A percentile compares a stretch with the other conserved stretches of the same genome.
phyloP scores from a whole-genome alignment of 305 asterid genomes.

The Fraxinus platypoda region DNA sequence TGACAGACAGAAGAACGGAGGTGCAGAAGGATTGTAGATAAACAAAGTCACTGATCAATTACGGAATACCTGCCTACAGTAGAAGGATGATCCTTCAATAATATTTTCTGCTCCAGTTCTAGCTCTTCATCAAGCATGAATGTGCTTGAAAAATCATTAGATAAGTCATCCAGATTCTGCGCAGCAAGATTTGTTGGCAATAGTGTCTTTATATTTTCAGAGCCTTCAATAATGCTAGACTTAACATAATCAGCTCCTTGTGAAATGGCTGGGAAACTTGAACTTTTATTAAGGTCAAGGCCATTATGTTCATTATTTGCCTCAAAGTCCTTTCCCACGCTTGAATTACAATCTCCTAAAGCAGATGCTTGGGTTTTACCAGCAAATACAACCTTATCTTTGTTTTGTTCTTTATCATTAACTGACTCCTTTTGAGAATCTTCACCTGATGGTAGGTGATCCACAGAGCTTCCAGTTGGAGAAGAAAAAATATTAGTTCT shows the following conservation, averaged over 20 bases:
- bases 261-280: conserved; percentile 26
- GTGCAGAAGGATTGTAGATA: conserved; percentile 12
- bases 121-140: conserved; percentile 88
- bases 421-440: conserved; percentile 24
- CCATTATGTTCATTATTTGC: conserved; percentile 23
- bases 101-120: conserved; percentile 56
- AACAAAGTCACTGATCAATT: conserved; percentile 10
- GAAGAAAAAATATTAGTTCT: conserved; percentile 25
- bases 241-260: conserved; percentile 31
- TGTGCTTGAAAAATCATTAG: conserved; percentile 67
- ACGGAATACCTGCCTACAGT: conserved; percentile 54
- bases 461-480: conserved; percentile 30
- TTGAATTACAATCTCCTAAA: conserved; percentile 28
- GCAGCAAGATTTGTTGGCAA: conserved; percentile 28
- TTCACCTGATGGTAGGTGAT: conserved; percentile 24
- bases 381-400: conserved; percentile 24
- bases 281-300: conserved; percentile 22
- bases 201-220: conserved; percentile 22
- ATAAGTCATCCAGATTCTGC: conserved; percentile 46
- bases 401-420: conserved; percentile 29
- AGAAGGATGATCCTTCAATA: conserved; percentile 35
- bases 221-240: conserved; percentile 20
- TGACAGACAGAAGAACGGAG: not conserved
- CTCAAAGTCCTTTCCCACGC: conserved; percentile 26
- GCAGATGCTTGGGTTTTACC: conserved; percentile 27